Evolutionary conservation across 768 basidiomycete genomes (phyloP).

Genomic region (Baorangia bicolor): DNA sequence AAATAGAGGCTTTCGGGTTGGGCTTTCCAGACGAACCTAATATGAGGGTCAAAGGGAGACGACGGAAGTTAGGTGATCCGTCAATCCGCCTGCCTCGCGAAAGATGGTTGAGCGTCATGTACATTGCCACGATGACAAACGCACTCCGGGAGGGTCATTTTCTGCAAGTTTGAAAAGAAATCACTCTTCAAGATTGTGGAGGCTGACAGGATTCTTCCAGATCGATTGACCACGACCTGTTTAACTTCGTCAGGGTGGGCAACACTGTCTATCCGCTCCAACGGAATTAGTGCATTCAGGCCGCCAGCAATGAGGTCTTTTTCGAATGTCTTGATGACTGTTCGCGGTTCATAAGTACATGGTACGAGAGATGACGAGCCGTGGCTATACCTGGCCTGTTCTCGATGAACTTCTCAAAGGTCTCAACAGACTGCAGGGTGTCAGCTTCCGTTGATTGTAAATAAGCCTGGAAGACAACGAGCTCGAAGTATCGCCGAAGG

Average conservation of each 20-base stretch:
- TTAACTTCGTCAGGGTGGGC: slow-evolving; percentile 91
- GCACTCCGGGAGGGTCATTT: slow-evolving; percentile 93
- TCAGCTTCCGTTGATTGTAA: slow-evolving; percentile 80
- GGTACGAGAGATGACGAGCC: background rate
- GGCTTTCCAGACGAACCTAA: slow-evolving; percentile 26
- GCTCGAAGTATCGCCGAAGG: slow-evolving; percentile 79
- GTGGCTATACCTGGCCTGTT: slow-evolving; percentile 68
- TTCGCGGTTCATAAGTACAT: background rate
- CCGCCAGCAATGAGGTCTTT: slow-evolving; percentile 84
- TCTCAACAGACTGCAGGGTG: slow-evolving; percentile 70
- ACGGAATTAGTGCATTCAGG: slow-evolving; percentile 74
- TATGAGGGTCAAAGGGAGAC: slow-evolving; percentile 62
- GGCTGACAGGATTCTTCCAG: slow-evolving; percentile 84
- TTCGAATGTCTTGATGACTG: slow-evolving; percentile 94
- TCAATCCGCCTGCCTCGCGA: slow-evolving; percentile 67
- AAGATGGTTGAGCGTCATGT: slow-evolving; percentile 2
- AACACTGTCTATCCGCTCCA: slow-evolving; percentile 72
- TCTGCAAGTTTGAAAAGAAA: slow-evolving; percentile 92
- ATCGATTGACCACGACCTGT: slow-evolving; percentile 78
- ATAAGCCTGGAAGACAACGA: slow-evolving; percentile 89
- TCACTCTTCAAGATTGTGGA: slow-evolving; percentile 95
- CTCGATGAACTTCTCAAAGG: slow-evolving; percentile 80
- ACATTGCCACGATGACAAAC: slow-evolving; percentile 21
- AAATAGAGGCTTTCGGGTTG: slow-evolving; percentile 31
- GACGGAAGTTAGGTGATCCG: slow-evolving; percentile 91